Percentiles rank a stretch among this genome's conserved stretches.
These are phyloP conservation scores for Aureobasidium lini DNA, from an alignment of 2,329 filamentous ascomycete genomes.

Conservation along the genomic window DNA sequence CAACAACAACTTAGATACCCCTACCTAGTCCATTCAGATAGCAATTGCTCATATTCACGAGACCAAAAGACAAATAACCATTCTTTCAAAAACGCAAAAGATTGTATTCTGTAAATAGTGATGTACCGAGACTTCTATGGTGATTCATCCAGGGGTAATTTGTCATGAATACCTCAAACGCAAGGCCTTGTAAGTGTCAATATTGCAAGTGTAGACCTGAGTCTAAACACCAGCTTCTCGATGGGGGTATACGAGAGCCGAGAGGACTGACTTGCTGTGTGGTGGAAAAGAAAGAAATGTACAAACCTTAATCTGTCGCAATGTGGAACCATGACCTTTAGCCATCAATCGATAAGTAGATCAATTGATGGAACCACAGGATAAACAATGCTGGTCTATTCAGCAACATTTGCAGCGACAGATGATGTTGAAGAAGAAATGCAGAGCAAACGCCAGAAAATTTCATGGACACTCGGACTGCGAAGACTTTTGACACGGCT, in stretches of 20 bases:
- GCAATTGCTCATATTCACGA: not conserved
- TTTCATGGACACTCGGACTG: not conserved
- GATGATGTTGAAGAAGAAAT: not conserved
- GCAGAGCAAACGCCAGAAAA: not conserved
- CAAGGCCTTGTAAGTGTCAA: constrained; percentile 14
- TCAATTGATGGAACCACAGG: too few relatives aligned
- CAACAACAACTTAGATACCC: constrained; percentile 9
- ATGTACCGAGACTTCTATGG: constrained; percentile 19
- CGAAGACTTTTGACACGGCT: not conserved
- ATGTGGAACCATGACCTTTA: too few relatives aligned
- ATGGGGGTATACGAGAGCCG: constrained; percentile 19
- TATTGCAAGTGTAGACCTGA: constrained; percentile 17
- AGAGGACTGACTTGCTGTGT: constrained; percentile 30
- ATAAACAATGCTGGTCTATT: too few relatives aligned
- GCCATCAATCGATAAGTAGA: too few relatives aligned
- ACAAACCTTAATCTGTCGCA: not conserved
- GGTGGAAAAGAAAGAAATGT: not conserved
- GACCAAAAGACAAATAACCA: not conserved
- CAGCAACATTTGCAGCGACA: too few relatives aligned
- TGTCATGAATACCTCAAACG: constrained; percentile 18
- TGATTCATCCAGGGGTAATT: constrained; percentile 14
- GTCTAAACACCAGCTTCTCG: constrained; percentile 17
- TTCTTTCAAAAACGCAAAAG: not conserved
- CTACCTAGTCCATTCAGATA: not conserved
- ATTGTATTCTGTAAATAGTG: not conserved